Conservation (phyloP, 2,329 filamentous ascomycete genomes). For the Ophiostoma ulmi region DNA sequence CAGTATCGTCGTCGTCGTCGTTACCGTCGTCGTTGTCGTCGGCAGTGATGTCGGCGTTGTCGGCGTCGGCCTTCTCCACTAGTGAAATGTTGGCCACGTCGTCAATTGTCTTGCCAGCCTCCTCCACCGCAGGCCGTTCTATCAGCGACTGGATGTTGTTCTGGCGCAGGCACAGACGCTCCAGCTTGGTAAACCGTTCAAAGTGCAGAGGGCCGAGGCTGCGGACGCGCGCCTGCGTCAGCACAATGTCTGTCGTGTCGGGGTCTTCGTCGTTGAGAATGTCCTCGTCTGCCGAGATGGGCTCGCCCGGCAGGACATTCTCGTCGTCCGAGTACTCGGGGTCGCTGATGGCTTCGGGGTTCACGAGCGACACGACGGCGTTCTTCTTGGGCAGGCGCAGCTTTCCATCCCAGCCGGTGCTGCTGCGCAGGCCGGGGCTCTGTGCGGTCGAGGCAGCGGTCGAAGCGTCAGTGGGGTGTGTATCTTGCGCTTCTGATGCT, state of each 20-base stretch:
- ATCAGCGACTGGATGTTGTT: constrained; percentile 74
- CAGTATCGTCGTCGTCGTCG: constrained; percentile 33
- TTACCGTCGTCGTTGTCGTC: neutral
- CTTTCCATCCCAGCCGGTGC: constrained; percentile 79
- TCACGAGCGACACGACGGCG: constrained; percentile 53
- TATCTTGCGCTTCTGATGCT: constrained; percentile 29
- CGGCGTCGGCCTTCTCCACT: neutral
- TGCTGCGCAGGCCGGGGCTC: constrained; percentile 45
- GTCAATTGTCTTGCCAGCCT: neutral
- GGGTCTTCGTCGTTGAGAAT: constrained; percentile 56
- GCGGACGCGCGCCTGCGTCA: constrained; percentile 78
- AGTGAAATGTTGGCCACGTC: neutral
- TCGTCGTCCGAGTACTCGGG: constrained; percentile 75
- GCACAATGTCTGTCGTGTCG: constrained; percentile 72
- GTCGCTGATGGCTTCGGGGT: constrained; percentile 78
- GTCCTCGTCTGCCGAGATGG: constrained; percentile 75
- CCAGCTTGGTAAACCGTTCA: constrained; percentile 72
- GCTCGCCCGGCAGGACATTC: constrained; percentile 63
- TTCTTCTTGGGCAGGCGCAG: constrained; percentile 57
- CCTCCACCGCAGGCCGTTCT: constrained; percentile 31
- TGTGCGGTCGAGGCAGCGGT: constrained; percentile 32
- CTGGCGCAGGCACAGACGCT: constrained; percentile 82
- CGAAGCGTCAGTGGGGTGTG: constrained; percentile 33
- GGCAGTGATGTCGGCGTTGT: neutral
- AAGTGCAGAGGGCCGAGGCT: constrained; percentile 75